Conservation (phyloP, 2,329 filamentous ascomycete species). For the Massarina eburnea region DNA sequence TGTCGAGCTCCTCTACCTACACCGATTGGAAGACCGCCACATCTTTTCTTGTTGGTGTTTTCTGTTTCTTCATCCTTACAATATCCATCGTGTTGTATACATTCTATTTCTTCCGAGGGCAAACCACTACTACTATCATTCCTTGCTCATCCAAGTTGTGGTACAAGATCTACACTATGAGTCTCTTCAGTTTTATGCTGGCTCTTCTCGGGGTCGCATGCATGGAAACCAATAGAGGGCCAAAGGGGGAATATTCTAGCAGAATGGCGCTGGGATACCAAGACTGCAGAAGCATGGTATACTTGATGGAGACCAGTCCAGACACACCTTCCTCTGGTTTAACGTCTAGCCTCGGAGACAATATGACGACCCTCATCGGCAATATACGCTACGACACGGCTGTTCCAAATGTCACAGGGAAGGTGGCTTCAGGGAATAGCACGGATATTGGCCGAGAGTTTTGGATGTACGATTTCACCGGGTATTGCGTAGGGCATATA, state of each 20-base stretch:
- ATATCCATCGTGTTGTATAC: conserved; percentile 2
- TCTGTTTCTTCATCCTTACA: neutral
- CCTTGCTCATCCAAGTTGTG: conserved; percentile 12
- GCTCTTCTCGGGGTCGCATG: conserved; percentile 9
- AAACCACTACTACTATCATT: conserved; percentile 13
- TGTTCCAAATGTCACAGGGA: neutral
- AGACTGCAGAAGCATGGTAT: neutral
- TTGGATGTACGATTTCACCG: conserved; percentile 6
- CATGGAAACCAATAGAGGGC: conserved; percentile 11
- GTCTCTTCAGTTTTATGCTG: conserved; percentile 4
- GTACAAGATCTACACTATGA: conserved; percentile 17
- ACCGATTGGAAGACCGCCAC: neutral
- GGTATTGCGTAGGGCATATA: conserved; percentile 4
- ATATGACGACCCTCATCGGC: neutral
- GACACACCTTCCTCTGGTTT: neutral
- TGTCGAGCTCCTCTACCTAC: no score
- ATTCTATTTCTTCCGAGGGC: conserved; percentile 7
- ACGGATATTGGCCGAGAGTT: neutral
- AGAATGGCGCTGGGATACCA: neutral
- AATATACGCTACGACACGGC: no score
- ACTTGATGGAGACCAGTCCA: neutral
- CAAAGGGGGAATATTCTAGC: conserved; percentile 6
- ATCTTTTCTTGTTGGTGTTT: conserved; percentile 2
- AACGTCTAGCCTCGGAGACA: neutral
- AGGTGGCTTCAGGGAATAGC: neutral